phyloP scores from a whole-genome alignment of 768 basidiomycete genomes.

The Suillus clintonianus region DNA sequence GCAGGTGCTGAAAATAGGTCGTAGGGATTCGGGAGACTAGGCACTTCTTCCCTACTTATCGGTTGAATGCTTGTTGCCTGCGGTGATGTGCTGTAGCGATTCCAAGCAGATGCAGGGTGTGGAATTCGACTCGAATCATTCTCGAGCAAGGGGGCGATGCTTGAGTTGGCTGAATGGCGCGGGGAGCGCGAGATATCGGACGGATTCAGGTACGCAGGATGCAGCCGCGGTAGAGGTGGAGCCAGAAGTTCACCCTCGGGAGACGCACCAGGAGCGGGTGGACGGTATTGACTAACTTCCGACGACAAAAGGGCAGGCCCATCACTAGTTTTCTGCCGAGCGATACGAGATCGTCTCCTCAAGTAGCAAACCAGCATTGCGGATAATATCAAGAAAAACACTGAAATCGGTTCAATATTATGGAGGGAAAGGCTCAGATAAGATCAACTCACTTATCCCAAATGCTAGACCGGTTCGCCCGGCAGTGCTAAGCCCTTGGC shows the following conservation, averaged over 20 bases:
- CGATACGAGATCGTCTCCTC: conserved; percentile 8
- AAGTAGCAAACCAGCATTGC: conserved; percentile 6
- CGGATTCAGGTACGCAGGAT: not conserved
- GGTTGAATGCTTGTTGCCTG: not conserved
- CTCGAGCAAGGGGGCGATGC: not conserved
- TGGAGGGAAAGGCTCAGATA: not conserved
- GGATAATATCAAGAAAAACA: conserved; percentile 5
- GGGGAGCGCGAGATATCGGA: not conserved
- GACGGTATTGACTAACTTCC: conserved; percentile 8
- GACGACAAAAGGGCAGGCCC: not conserved
- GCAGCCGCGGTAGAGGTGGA: not conserved
- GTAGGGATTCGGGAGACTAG: conserved; percentile 8
- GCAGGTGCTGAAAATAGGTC: conserved; percentile 4
- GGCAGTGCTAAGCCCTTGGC: conserved; percentile 13
- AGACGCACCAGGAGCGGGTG: not conserved
- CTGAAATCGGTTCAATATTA: not conserved
- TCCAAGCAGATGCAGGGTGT: conserved; percentile 2
- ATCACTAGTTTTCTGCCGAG: not conserved
- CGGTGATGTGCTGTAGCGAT: conserved; percentile 1
- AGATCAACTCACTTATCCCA: conserved; percentile 19
- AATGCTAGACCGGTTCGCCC: conserved; percentile 28
- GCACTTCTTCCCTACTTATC: not conserved
- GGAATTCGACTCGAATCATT: not conserved
- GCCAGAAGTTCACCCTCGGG: not conserved
- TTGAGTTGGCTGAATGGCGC: conserved; percentile 2